These are phyloP conservation scores for Oryza meyeriana DNA, from an alignment of 176 grass and related monocot genomes.

Conservation along the genomic window DNA sequence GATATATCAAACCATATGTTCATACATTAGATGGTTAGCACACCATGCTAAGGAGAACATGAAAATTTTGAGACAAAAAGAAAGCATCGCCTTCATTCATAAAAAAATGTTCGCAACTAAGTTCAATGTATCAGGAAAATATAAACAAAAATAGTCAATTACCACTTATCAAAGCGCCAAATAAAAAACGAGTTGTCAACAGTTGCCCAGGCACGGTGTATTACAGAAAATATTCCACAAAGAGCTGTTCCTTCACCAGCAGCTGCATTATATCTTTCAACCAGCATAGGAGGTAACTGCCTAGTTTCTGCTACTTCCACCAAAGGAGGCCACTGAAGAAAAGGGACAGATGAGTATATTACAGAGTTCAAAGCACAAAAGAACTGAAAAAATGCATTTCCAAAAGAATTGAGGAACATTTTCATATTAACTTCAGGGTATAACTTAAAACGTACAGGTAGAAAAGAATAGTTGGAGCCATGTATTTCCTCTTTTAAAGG, in stretches of 20 bases:
- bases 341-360: neutral
- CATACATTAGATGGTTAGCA: slow-evolving; percentile 5
- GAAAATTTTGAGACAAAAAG: neutral
- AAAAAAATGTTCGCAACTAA: neutral
- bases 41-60: neutral
- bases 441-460: slow-evolving; percentile 3
- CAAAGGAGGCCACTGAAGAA: slow-evolving; percentile 83
- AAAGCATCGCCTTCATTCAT: neutral
- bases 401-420: slow-evolving; percentile 3
- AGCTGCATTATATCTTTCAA: slow-evolving; percentile 89
- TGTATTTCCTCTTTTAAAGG: neutral
- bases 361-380: neutral
- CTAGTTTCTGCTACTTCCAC: slow-evolving; percentile 88
- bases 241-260: slow-evolving; percentile 94
- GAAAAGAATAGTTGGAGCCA: neutral
- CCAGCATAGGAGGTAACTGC: slow-evolving; percentile 72
- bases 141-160: slow-evolving; percentile 8
- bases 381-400: neutral
- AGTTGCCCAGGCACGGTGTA: slow-evolving; percentile 89
- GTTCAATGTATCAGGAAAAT: neutral
- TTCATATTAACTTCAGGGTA: slow-evolving; percentile 18
- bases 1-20: neutral
- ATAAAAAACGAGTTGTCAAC: slow-evolving; percentile 93
- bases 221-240: slow-evolving; percentile 90
- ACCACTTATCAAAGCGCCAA: slow-evolving; percentile 99